phyloP scores from a whole-genome alignment of 2,329 filamentous ascomycete species.

The Neoascochyta sp. region DNA sequence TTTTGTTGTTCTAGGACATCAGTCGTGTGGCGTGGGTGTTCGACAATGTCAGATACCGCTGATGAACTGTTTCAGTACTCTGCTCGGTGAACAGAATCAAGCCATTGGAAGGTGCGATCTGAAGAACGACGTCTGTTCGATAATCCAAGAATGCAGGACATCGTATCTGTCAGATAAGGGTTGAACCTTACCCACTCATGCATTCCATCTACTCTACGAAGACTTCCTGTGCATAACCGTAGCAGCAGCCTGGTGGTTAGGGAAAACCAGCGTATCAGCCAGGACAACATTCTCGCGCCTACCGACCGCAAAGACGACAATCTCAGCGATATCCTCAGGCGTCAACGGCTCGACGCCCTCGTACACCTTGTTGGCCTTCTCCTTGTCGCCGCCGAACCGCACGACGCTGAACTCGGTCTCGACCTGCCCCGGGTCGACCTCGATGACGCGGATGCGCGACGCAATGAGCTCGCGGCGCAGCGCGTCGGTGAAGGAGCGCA shows the following conservation, averaged over 20 bases:
- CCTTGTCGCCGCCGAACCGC: constrained; percentile 81
- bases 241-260: constrained; percentile 67
- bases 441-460: constrained; percentile 76
- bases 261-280: constrained; percentile 82
- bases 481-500: constrained; percentile 78
- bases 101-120: no score
- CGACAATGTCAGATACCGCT: no score
- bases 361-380: constrained; percentile 87
- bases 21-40: no score
- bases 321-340: constrained; percentile 85
- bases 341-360: constrained; percentile 70
- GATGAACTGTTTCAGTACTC: no score
- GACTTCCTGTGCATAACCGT: constrained; percentile 37
- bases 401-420: constrained; percentile 93
- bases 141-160: no score
- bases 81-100: no score
- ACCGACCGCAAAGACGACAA: constrained; percentile 80
- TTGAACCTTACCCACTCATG: no score
- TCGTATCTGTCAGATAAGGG: no score
- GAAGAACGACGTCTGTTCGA: no score
- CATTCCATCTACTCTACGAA: no score
- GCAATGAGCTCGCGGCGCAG: constrained; percentile 79
- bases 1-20: no score
- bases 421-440: constrained; percentile 87
- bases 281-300: constrained; percentile 86